A percentile compares a stretch with the other conserved stretches of the same genome.
Conservation (phyloP, 495 filamentous ascomycete species). For the Penicillium ucsense region DNA sequence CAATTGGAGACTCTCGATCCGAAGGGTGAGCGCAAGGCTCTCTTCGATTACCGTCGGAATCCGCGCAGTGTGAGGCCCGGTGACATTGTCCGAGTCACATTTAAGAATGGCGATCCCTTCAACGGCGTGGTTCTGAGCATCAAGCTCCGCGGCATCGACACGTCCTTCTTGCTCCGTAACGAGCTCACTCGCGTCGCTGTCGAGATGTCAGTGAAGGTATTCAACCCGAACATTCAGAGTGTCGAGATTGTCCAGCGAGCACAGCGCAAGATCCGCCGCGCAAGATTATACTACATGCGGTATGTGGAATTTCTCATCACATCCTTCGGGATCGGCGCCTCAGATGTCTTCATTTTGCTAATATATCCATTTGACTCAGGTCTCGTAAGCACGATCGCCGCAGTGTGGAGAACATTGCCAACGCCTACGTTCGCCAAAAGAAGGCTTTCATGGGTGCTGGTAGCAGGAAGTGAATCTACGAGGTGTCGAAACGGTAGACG, state of each 20-base stretch:
- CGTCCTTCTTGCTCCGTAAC: constrained; percentile 72
- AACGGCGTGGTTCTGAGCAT: constrained; percentile 80
- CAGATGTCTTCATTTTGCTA: background rate
- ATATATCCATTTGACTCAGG: constrained; percentile 19
- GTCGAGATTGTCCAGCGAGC: constrained; percentile 89
- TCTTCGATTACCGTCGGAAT: constrained; percentile 67
- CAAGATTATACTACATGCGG: constrained; percentile 86
- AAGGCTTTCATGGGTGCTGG: constrained; percentile 31
- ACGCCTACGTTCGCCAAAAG: constrained; percentile 55
- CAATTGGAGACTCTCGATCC: constrained; percentile 74
- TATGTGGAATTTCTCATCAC: constrained; percentile 31
- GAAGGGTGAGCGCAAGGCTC: constrained; percentile 63
- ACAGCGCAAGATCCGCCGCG: constrained; percentile 76
- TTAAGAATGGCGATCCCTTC: constrained; percentile 79
- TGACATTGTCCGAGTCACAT: constrained; percentile 83
- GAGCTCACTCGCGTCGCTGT: constrained; percentile 74
- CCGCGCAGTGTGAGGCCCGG: constrained; percentile 65
- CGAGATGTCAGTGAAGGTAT: constrained; percentile 98
- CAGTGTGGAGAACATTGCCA: constrained; percentile 61
- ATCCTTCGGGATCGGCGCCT: constrained; percentile 7
- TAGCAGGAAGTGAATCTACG: constrained; percentile 16
- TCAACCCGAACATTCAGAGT: constrained; percentile 74
- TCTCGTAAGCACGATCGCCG: constrained; percentile 59
- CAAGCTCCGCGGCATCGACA: constrained; percentile 75
- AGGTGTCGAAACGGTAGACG: constrained; percentile 5